phyloP scores from a whole-genome alignment of 495 filamentous ascomycete genomes.

The Evernia prunastri region DNA sequence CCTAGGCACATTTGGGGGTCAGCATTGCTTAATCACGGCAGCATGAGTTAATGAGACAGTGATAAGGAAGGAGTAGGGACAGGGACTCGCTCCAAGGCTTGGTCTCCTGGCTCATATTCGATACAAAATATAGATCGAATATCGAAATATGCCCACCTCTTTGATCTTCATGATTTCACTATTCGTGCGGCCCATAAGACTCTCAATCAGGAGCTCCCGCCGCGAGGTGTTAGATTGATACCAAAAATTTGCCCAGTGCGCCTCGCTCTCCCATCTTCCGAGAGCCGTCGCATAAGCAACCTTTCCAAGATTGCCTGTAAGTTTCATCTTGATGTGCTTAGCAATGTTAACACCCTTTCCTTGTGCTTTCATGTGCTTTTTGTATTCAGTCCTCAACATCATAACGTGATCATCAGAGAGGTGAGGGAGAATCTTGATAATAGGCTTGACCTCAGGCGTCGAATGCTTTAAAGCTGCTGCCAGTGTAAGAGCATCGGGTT shows the following conservation, averaged over 20 bases:
- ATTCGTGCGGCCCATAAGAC: conserved; percentile 82
- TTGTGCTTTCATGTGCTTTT: conserved; percentile 73
- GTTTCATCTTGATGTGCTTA: conserved; percentile 81
- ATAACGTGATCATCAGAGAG: conserved; percentile 81
- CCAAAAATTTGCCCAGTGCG: conserved; percentile 98
- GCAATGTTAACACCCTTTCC: conserved; percentile 87
- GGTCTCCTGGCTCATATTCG: too few relatives aligned
- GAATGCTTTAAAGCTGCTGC: conserved; percentile 67
- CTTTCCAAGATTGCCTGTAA: conserved; percentile 80
- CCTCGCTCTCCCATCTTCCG: conserved; percentile 87
- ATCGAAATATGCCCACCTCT: too few relatives aligned
- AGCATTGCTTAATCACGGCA: too few relatives aligned
- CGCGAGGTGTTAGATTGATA: conserved; percentile 84
- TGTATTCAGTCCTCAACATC: conserved; percentile 80
- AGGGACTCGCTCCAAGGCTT: too few relatives aligned
- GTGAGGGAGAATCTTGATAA: conserved; percentile 78
- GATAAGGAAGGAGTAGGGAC: too few relatives aligned
- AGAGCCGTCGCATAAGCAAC: conserved; percentile 84
- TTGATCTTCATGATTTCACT: conserved; percentile 86
- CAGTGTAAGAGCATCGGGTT: conserved; percentile 67
- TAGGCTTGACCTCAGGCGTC: conserved; percentile 56
- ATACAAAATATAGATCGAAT: too few relatives aligned
- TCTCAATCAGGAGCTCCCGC: conserved; percentile 85
- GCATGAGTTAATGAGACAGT: too few relatives aligned
- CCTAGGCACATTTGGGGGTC: too few relatives aligned